phyloP scores from a whole-genome alignment of 108 stramenopile genomes.

The Pseudonitzschia pungens region DNA sequence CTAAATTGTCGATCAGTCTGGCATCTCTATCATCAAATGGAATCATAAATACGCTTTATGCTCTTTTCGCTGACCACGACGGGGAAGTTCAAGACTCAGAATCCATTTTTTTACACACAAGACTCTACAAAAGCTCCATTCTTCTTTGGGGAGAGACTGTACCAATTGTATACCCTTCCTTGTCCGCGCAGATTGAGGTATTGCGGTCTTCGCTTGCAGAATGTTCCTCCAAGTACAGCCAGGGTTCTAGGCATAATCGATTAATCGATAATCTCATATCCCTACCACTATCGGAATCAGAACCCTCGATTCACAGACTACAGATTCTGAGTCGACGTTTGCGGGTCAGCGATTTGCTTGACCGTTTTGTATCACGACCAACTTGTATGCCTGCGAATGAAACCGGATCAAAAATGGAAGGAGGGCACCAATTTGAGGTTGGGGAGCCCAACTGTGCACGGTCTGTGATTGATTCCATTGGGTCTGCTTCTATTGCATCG shows the following conservation, averaged over 20 bases:
- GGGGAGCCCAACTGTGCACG: slow-evolving; percentile 24
- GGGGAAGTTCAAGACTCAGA: slow-evolving; percentile 20
- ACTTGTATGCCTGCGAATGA: slow-evolving; percentile 20
- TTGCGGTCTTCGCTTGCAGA: slow-evolving; percentile 32
- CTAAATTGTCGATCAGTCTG: slow-evolving; percentile 35
- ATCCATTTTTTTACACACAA: slow-evolving; percentile 43
- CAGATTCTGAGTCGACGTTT: slow-evolving; percentile 68
- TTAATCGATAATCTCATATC: slow-evolving; percentile 18
- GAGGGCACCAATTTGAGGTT: not conserved
- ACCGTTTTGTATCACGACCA: slow-evolving; percentile 48
- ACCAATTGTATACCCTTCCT: slow-evolving; percentile 55
- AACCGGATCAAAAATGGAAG: not conserved
- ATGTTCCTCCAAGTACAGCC: slow-evolving; percentile 19
- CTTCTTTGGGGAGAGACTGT: slow-evolving; percentile 65
- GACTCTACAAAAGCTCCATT: slow-evolving; percentile 54
- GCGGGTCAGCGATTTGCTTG: slow-evolving; percentile 61
- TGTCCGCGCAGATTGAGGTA: slow-evolving; percentile 42
- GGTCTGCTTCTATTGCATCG: slow-evolving; percentile 15
- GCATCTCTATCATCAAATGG: slow-evolving; percentile 23
- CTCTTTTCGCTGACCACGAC: slow-evolving; percentile 18
- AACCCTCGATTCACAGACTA: slow-evolving; percentile 47
- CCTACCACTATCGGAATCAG: slow-evolving; percentile 26
- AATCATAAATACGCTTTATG: slow-evolving; percentile 3
- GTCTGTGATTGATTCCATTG: slow-evolving; percentile 24
- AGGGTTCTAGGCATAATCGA: not conserved